Conservation (phyloP, 148 eudicot species). For the Arbutus unedo region DNA sequence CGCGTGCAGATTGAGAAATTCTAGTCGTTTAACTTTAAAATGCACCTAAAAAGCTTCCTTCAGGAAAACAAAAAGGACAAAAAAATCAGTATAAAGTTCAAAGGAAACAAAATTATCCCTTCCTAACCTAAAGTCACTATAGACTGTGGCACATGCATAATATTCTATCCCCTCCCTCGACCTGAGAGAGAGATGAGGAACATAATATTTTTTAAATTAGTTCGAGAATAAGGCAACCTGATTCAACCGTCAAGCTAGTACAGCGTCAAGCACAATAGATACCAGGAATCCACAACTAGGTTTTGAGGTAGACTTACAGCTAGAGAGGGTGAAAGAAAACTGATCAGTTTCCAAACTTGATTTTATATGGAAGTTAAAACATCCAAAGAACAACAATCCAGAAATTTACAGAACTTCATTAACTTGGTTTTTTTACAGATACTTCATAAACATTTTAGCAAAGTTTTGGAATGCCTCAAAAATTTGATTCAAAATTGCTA, state of each 20-base stretch:
- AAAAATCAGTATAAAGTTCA: background rate
- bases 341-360: background rate
- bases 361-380: background rate
- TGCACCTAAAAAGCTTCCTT: background rate
- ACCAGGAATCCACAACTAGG: no score
- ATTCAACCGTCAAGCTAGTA: no score
- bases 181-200: no score
- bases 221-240: no score
- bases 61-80: background rate
- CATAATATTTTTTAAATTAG: no score
- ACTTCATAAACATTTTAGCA: background rate
- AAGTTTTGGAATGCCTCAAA: background rate
- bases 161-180: no score
- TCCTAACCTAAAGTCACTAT: background rate
- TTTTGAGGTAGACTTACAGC: no score
- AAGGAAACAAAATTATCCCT: background rate
- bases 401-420: background rate
- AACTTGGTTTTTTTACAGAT: background rate
- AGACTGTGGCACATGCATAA: no score
- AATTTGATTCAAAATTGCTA: background rate
- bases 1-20: no score
- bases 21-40: background rate
- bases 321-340: background rate
- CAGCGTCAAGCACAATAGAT: no score
- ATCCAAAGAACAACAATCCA: background rate